Base-by-base conservation (phyloP, 2,329 filamentous ascomycete species). In the Pestalotiopsis sp. region DNA sequence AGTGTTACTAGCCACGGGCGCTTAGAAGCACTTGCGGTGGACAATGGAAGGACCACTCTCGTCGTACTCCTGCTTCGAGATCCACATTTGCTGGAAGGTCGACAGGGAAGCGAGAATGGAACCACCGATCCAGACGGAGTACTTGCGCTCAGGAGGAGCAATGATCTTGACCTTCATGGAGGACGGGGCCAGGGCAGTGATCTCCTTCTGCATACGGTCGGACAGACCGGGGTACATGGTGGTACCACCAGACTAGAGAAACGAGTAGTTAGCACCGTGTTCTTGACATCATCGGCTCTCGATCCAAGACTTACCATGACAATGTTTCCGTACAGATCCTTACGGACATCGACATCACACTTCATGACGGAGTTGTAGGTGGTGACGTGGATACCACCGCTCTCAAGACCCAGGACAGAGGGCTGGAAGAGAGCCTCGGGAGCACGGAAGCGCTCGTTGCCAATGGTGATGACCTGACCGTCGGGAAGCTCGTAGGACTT, bases 151-250 rank as follows among this genome's bases (percentile, higher is more conserved):
- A 78, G 96, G 96, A 79, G 96, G 96, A 88, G 96, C 96, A 84
- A 99, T 98, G 88, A 99, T 98, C 93, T 98, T 98, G 91, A 99
- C 95, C 94, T 98, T 98, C 96, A 99, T 98, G 82, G 95, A 98
- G 76, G 96, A 98, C 82, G 96, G 96, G 83, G 96, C 96, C 87
- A 99, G 93, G 83, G 95, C 93, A 84, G 95, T 98, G 85, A 99
- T 98, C 90, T 99, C 96, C 94, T 99, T 98, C 89, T 99, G 96
- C 96, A 99, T 98, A 91, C 96, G 96, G 90, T 99, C 96, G 85
- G 95, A 97, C 86, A 99, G 97, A 94, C 96, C 96, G 80, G 96
- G 96, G 90, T 98, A 99, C 96, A 99, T 98, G 85, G 96, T 99
- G 82, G 96, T 99, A 91, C 96, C 96, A 92, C 96, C 96, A 90